Conservation (phyloP, 1,284 basidiomycete species). For the Entoloma clypeatum region DNA sequence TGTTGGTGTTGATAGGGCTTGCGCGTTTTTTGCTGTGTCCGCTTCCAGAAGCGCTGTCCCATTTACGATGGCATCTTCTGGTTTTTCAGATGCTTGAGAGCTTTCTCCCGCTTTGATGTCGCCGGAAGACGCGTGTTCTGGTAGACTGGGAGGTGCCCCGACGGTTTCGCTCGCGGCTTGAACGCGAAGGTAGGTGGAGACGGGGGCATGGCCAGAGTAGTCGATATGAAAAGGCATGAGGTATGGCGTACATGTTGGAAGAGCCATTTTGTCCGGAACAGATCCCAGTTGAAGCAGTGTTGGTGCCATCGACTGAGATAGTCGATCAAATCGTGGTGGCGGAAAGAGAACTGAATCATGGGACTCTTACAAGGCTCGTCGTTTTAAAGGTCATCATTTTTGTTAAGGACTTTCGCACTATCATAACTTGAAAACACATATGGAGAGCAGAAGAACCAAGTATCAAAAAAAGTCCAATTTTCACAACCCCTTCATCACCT, state of each 20-base stretch:
- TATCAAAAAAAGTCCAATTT: too few relatives aligned
- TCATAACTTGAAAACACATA: too few relatives aligned
- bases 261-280: constrained; percentile 4
- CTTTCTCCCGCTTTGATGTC: constrained; percentile 5
- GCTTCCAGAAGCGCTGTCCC: constrained; percentile 5
- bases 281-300: constrained; percentile 8
- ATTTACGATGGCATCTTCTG: constrained; percentile 7
- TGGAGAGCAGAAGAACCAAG: too few relatives aligned
- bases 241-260: constrained; percentile 41
- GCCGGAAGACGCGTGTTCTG: constrained; percentile 6
- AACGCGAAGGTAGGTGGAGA: constrained; percentile 68
- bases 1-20: constrained; percentile 7
- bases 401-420: too few relatives aligned
- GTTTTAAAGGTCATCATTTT: too few relatives aligned
- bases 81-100: constrained; percentile 10
- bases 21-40: constrained; percentile 1
- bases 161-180: constrained; percentile 39
- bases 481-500: too few relatives aligned
- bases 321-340: too few relatives aligned
- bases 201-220: constrained; percentile 65
- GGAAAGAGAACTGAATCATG: too few relatives aligned
- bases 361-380: too few relatives aligned
- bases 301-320: not conserved
- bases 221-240: constrained; percentile 80
- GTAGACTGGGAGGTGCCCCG: constrained; percentile 23